Conservation (phyloP, 768 basidiomycete genomes). For the Russula earlei region DNA sequence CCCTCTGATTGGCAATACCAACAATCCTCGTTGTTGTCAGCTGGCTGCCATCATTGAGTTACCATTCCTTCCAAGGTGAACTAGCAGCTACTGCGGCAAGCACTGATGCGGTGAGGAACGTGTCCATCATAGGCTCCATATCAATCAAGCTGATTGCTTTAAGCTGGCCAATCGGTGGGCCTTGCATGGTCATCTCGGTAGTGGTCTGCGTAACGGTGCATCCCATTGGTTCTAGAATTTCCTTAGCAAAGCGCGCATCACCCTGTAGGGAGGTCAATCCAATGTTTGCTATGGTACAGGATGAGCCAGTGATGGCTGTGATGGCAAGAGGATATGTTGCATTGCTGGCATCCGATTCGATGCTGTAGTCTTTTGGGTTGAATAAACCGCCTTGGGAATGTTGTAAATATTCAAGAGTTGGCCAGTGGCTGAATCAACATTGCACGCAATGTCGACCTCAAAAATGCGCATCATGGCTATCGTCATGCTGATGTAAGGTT, state of each 20-base stretch:
- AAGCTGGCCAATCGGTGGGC: slow-evolving; percentile 74
- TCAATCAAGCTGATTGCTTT: slow-evolving; percentile 81
- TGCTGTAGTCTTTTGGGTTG: slow-evolving; percentile 75
- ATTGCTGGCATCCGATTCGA: slow-evolving; percentile 92
- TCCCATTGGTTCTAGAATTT: slow-evolving; percentile 91
- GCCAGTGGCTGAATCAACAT: slow-evolving; percentile 49
- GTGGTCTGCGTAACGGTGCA: slow-evolving; percentile 83
- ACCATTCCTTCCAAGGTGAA: slow-evolving; percentile 40
- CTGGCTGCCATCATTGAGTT: slow-evolving; percentile 27
- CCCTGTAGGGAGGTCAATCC: slow-evolving; percentile 88
- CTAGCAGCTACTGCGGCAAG: slow-evolving; percentile 71
- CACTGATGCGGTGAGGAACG: slow-evolving; percentile 91
- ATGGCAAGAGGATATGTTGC: slow-evolving; percentile 97
- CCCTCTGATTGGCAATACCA: slow-evolving; percentile 95
- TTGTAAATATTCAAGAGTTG: slow-evolving; percentile 70
- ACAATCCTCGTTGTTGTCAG: slow-evolving; percentile 64
- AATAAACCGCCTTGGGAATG: slow-evolving; percentile 73
- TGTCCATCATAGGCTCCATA: slow-evolving; percentile 99
- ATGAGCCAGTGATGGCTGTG: slow-evolving; percentile 94
- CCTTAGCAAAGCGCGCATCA: slow-evolving; percentile 92
- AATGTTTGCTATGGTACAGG: slow-evolving; percentile 89
- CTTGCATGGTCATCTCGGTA: slow-evolving; percentile 84
- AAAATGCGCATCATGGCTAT: slow-evolving; percentile 96
- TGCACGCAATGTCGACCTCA: slow-evolving; percentile 66
- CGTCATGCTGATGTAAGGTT: slow-evolving; percentile 99